Conservation (phyloP, 2,329 filamentous ascomycete genomes). For the Diaporthe australafricana region DNA sequence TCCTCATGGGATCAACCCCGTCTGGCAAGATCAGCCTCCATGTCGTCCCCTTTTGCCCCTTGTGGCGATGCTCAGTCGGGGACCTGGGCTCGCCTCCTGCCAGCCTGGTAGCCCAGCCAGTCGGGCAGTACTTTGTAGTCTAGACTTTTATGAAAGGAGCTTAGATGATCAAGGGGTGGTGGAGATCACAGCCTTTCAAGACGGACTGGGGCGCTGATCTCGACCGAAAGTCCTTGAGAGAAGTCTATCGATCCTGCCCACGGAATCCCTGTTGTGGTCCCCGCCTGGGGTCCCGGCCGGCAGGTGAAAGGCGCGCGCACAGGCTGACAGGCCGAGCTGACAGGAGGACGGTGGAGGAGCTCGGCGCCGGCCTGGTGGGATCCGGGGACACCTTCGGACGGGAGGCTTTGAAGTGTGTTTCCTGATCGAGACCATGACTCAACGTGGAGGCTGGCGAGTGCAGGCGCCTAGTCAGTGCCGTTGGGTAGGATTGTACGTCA, state of each 20-base stretch:
- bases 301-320: neutral
- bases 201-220: neutral
- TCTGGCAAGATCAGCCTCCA: constrained; percentile 16
- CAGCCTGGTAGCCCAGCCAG: neutral
- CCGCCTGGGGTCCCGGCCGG: constrained; percentile 6
- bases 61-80: neutral
- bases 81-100: constrained; percentile 13
- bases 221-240: neutral
- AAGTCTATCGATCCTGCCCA: constrained; percentile 27
- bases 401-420: constrained; percentile 9
- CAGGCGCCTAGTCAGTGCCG: constrained; percentile 4
- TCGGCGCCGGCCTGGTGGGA: constrained; percentile 18
- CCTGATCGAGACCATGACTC: constrained; percentile 3
- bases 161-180: neutral
- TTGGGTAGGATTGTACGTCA: constrained; percentile 12
- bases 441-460: neutral
- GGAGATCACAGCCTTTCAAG: constrained; percentile 17
- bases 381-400: constrained; percentile 17
- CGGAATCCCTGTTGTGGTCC: neutral
- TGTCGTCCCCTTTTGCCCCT: neutral
- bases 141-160: too few relatives aligned
- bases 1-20: constrained; percentile 15
- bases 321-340: neutral
- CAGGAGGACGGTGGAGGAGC: neutral
- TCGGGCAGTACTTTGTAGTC: neutral